Evolutionary conservation across 2,329 filamentous ascomycete species (phyloP), one percentile per base, ranked within the genome.

Genomic region (Sporothrix brunneoviolacea): DNA sequence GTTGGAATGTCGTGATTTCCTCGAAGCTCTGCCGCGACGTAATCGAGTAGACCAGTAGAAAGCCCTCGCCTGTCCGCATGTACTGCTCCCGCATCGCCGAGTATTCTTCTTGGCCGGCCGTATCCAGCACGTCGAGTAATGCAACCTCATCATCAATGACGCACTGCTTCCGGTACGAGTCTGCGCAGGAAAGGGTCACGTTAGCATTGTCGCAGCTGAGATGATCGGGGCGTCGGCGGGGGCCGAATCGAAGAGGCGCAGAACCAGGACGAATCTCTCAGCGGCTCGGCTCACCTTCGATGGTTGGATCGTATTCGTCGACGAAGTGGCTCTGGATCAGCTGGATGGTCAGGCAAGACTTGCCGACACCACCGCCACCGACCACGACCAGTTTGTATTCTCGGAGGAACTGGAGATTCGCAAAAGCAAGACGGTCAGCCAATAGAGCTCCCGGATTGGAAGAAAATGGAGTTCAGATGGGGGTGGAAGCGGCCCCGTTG

Each of bases 131-230:
- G 70, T 98, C 93, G 70, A 98, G 86, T 54, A 98, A 81, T 46
- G 93, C 93, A 60, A 96, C 90, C 73, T 98, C 93, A 62, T 97
- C 93, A 68, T 98, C 93, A 68, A 98, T 95, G 62, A 95, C 85
- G 70, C 93, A 97, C 79, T 97, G 93, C 84, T 98, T 98, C 76
- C 93, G 90, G 79, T 98, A 98, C 57, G 93, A 97, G 68, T 98
- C 93, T 98, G 68, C 33, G 15, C 6, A 22, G 18, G 28, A 18
- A 59, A 41, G 59, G n/a, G n/a, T n/a, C n/a, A n/a, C n/a, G n/a
- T n/a, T n/a, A n/a, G n/a, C n/a, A n/a, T n/a, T n/a, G n/a, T n/a
- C n/a, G n/a, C n/a, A n/a, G n/a, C n/a, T n/a, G n/a, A n/a, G n/a
- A n/a, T n/a, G n/a, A n/a, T n/a, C n/a, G n/a, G n/a, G n/a, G n/a